These are phyloP conservation scores for Dactylonectria estremocensis DNA, from an alignment of 2,329 filamentous ascomycete species.

Conservation along the genomic window DNA sequence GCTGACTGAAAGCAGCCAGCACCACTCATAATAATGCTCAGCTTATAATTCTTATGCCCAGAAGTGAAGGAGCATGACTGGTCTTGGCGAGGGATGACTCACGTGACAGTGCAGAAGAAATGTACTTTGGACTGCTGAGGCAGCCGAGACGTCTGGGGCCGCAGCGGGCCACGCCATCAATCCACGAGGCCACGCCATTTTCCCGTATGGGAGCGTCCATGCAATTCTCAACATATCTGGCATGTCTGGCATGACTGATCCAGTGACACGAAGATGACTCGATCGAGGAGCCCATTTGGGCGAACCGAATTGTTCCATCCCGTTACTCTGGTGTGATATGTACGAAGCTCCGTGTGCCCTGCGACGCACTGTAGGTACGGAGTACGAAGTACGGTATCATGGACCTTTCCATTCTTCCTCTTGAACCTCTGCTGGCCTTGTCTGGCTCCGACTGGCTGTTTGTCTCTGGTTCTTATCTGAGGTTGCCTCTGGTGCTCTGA, in stretches of 20 bases:
- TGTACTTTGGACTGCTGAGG: background rate
- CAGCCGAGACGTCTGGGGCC: background rate
- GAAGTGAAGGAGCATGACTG: too few species aligned
- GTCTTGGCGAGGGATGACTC: background rate
- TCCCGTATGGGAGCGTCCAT: slow-evolving; percentile 5
- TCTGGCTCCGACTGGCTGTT: slow-evolving; percentile 1
- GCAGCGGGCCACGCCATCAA: slow-evolving; percentile 21
- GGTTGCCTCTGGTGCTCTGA: background rate
- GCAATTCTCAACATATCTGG: background rate
- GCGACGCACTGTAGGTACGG: too few species aligned
- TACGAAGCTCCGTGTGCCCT: too few species aligned
- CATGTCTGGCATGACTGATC: background rate
- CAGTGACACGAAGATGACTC: background rate
- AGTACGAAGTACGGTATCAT: too few species aligned
- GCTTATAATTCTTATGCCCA: too few species aligned
- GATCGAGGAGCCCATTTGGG: background rate
- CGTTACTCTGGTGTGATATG: too few species aligned
- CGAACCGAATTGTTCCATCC: background rate
- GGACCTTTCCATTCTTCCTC: background rate
- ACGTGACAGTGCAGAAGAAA: slow-evolving; percentile 12
- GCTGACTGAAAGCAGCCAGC: background rate
- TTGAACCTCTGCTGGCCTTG: background rate
- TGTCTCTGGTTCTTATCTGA: slow-evolving; percentile 6
- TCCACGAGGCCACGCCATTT: slow-evolving; percentile 20
- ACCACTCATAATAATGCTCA: background rate